Evolutionary conservation across 2,329 filamentous ascomycete species (phyloP).

Genomic region (Hypoxylon rubiginosum): DNA sequence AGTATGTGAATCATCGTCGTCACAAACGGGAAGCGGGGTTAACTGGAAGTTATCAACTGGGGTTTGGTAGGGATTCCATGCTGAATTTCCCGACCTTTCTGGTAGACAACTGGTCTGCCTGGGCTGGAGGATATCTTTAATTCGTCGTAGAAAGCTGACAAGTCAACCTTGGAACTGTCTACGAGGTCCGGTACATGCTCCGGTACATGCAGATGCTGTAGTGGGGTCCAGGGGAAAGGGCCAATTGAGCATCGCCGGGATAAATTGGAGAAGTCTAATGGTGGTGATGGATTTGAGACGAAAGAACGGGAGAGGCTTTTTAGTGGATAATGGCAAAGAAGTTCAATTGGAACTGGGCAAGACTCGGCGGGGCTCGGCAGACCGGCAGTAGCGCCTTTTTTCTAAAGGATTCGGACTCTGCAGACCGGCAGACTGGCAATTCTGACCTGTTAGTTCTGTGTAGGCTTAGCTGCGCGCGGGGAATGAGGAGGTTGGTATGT

Average conservation of each 20-base stretch:
- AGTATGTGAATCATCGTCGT: constrained; percentile 22
- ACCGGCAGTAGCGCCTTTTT: background rate
- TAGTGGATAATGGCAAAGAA: background rate
- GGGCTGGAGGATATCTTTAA: no score
- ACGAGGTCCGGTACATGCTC: background rate
- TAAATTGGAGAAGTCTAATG: background rate
- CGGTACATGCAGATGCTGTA: background rate
- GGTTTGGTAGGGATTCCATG: constrained; percentile 20
- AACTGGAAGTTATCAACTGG: constrained; percentile 3
- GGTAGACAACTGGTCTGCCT: background rate
- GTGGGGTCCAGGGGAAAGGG: constrained; percentile 9
- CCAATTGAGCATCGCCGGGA: background rate
- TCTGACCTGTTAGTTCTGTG: background rate
- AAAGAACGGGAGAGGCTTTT: constrained; percentile 2
- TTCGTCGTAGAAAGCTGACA: background rate
- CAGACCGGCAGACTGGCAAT: background rate
- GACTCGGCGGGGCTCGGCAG: constrained; percentile 16
- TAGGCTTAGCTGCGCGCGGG: background rate
- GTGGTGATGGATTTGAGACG: background rate
- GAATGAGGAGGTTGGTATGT: constrained; percentile 14
- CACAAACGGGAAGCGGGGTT: constrained; percentile 23
- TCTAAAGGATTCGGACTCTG: background rate
- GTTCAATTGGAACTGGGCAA: background rate
- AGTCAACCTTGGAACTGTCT: background rate
- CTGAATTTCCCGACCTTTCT: constrained; percentile 31